Percentiles rank a stretch among this genome's conserved stretches.
phyloP scores from a whole-genome alignment of 2,329 filamentous ascomycete species.

The Penicillium nordicum region DNA sequence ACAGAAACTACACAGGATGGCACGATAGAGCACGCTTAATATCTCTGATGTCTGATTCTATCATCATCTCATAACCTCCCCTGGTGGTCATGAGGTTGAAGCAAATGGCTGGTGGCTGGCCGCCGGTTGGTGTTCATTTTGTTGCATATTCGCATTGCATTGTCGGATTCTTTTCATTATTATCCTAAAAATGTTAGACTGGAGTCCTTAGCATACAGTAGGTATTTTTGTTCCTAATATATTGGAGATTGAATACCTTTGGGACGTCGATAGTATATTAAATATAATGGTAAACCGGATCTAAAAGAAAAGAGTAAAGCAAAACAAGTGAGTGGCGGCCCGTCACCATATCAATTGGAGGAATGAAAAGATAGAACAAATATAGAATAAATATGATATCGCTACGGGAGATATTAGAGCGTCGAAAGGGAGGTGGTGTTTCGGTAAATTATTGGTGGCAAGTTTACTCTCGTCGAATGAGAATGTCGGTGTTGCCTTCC shows the following conservation, averaged over 20 bases:
- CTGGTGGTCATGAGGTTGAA: neutral
- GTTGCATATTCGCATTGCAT: constrained; percentile 3
- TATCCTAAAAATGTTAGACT: neutral
- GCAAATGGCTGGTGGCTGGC: neutral
- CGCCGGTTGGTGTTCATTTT: neutral
- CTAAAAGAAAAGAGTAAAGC: neutral
- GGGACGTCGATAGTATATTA: too few relatives aligned
- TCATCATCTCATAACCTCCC: too few relatives aligned
- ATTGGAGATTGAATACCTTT: neutral
- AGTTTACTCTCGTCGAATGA: neutral
- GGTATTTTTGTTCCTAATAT: neutral
- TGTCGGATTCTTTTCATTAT: neutral
- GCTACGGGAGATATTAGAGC: neutral
- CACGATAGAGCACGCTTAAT: constrained; percentile 1
- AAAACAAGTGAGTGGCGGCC: neutral
- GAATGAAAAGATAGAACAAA: neutral
- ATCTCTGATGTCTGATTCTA: neutral
- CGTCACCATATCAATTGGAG: neutral
- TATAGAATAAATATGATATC: neutral
- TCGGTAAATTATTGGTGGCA: neutral
- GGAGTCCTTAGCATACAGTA: neutral
- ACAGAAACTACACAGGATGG: neutral
- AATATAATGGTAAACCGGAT: too few relatives aligned
- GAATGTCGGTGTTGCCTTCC: neutral
- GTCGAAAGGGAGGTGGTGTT: neutral